Evolutionary conservation across 164 flowering plant species (phyloP).

Genomic region (Nymphaea colorata): DNA sequence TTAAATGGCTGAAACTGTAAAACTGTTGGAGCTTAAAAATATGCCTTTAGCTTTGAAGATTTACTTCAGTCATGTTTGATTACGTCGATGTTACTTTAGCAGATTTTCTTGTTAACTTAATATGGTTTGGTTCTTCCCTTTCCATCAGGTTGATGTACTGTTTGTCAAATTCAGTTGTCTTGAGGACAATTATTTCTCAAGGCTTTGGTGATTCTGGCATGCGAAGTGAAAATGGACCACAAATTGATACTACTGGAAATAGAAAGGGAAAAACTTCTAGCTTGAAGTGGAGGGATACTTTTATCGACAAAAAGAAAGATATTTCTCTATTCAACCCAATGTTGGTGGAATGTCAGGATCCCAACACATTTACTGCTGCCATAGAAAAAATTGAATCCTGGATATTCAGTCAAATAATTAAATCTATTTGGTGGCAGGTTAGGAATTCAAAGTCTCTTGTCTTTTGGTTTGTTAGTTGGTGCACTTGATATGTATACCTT

Average conservation of each 20-base stretch:
- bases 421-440: constrained; percentile 99
- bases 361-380: constrained; percentile 39
- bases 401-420: constrained; percentile 80
- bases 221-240: constrained; percentile 17
- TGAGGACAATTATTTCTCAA: constrained; percentile 60
- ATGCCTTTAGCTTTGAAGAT: too few species aligned
- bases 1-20: too few species aligned
- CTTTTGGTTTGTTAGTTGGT: background rate
- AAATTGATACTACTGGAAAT: constrained; percentile 1
- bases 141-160: constrained; percentile 76
- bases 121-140: too few species aligned
- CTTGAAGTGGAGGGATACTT: constrained; percentile 37
- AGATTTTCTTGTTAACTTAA: too few species aligned
- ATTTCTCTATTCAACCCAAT: constrained; percentile 8
- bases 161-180: constrained; percentile 72
- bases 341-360: constrained; percentile 53
- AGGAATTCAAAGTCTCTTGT: constrained; percentile 5
- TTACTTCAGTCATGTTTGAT: too few species aligned
- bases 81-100: too few species aligned
- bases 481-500: background rate
- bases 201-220: constrained; percentile 19
- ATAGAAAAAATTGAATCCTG: constrained; percentile 79
- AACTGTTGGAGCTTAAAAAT: too few species aligned
- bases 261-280: constrained; percentile 20
- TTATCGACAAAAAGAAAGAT: constrained; percentile 20